These are phyloP conservation scores for Simmondsia chinensis DNA, from an alignment of 148 eudicot species.

Conservation along the genomic window DNA sequence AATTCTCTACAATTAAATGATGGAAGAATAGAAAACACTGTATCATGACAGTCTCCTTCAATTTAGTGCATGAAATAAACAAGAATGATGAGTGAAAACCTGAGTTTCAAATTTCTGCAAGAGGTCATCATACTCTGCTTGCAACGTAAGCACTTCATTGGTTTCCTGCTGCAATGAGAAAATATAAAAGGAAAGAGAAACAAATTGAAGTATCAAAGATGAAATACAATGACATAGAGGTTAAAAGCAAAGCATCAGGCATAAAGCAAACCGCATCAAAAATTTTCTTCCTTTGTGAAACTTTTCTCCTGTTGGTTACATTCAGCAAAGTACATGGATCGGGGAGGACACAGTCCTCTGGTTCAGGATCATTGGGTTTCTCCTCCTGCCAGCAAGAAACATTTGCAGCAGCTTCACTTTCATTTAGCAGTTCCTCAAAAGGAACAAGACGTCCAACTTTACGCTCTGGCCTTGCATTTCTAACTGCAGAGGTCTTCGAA, in stretches of 20 bases:
- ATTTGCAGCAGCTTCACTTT: slow-evolving; percentile 17
- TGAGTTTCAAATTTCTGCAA: slow-evolving; percentile 60
- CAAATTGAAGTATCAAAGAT: slow-evolving; percentile 5
- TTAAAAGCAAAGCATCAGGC: not conserved
- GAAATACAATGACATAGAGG: slow-evolving; percentile 1
- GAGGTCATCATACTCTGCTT: slow-evolving; percentile 66
- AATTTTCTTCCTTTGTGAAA: slow-evolving; percentile 41
- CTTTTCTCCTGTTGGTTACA: slow-evolving; percentile 80
- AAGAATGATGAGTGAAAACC: slow-evolving; percentile 24
- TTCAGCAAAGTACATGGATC: slow-evolving; percentile 60
- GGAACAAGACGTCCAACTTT: slow-evolving; percentile 64
- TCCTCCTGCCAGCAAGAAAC: slow-evolving; percentile 25
- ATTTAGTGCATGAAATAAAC: not conserved
- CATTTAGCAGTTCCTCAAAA: slow-evolving; percentile 68
- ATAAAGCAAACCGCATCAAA: slow-evolving; percentile 32
- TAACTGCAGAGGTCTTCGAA: slow-evolving; percentile 30
- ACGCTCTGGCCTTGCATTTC: slow-evolving; percentile 30
- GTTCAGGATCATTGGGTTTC: slow-evolving; percentile 7
- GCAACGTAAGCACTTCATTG: slow-evolving; percentile 41
- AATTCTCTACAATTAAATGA: slow-evolving; percentile 36
- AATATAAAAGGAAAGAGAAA: slow-evolving; percentile 15
- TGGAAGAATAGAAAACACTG: not conserved
- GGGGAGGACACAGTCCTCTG: slow-evolving; percentile 50
- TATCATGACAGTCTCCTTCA: not conserved
- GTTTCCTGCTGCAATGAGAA: slow-evolving; percentile 36